Evolutionary conservation across 2,329 filamentous ascomycete species (phyloP), one percentile per base, ranked within the genome.

Genomic region (Arthrobotrys sinensis): DNA sequence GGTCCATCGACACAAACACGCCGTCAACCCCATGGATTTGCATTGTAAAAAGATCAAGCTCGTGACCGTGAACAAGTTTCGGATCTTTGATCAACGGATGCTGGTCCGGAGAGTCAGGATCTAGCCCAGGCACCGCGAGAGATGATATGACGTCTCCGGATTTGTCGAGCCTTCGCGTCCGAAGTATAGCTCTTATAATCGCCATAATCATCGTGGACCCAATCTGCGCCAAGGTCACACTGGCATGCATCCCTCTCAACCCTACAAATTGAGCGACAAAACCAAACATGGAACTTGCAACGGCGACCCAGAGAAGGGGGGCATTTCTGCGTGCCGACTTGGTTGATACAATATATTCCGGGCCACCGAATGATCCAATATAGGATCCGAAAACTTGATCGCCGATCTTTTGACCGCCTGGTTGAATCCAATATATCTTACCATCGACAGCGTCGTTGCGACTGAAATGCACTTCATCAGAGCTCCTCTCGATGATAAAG

Each of bases 401-500:
- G 14, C 65, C 43, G 38, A 72, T 62, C 24, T 72, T 45, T 64
- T 62, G 32, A 21, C 60, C 50, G 0, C 73, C 73, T 1, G 67
- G 60, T 24, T 72, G 73, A 10, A 72, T 38, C 67, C 66, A 78
- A 32, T 67, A 78, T 14, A 77, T 69, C 16, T 67, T 66, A 16
- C 50, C 50, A 38, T 45, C 43, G 21, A 24, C 46, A 48, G 11
- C 40, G 14, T 28, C 11, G 19, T 50, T 50, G 21, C 46, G 46
- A 28, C 46, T 16, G 12, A 50, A 76, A 16, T 62, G 71, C 5
- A 64, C 34, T 48, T 76, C 83, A 1, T 36, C 14, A 0, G 83
- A 84, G 50, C 83, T 84, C 5, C 60, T 67, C 24, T 85, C 83
- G 6, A 85, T 82, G 3, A 85, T 82, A 48, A 82, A 81, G 0